These are phyloP conservation scores for Trametes pubescens DNA, from an alignment of 1,284 basidiomycete species.

Conservation along the genomic window DNA sequence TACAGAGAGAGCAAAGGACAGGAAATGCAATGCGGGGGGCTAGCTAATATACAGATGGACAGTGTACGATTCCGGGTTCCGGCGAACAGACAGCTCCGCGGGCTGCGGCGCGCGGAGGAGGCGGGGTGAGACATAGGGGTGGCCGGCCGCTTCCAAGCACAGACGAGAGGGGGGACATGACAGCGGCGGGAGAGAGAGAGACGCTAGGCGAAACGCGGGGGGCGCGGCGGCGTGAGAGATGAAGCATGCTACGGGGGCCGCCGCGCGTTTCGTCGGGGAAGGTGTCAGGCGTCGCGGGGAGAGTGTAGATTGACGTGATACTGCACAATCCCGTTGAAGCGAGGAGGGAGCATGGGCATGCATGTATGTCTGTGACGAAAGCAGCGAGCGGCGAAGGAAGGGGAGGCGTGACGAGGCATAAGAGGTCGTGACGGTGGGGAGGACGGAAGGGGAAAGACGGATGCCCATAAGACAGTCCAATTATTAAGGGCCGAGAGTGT, in stretches of 20 bases:
- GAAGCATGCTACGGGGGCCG: no score
- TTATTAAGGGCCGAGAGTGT: constrained; percentile 20
- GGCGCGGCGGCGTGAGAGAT: background rate
- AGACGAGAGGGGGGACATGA: background rate
- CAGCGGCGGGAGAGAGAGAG: background rate
- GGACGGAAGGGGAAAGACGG: background rate
- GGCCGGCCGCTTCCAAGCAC: background rate
- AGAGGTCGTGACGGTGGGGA: constrained; percentile 10
- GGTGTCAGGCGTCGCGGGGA: no score
- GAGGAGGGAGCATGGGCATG: background rate
- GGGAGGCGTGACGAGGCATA: constrained; percentile 4
- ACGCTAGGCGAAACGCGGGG: background rate
- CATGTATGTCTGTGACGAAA: background rate
- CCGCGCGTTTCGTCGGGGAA: no score
- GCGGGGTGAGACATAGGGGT: background rate
- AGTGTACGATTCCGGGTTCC: constrained; percentile 2
- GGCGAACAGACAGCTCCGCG: background rate
- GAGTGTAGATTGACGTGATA: background rate
- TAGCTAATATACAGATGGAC: constrained; percentile 28
- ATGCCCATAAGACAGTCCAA: constrained; percentile 16
- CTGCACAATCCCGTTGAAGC: background rate
- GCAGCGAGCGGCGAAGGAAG: background rate
- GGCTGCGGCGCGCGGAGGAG: background rate
- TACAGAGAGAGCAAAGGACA: background rate
- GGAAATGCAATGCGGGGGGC: background rate